Percentiles rank a stretch among this genome's conserved stretches.
Conservation (phyloP, 306 rosid genomes). For the Hylodesmum podocarpum region DNA sequence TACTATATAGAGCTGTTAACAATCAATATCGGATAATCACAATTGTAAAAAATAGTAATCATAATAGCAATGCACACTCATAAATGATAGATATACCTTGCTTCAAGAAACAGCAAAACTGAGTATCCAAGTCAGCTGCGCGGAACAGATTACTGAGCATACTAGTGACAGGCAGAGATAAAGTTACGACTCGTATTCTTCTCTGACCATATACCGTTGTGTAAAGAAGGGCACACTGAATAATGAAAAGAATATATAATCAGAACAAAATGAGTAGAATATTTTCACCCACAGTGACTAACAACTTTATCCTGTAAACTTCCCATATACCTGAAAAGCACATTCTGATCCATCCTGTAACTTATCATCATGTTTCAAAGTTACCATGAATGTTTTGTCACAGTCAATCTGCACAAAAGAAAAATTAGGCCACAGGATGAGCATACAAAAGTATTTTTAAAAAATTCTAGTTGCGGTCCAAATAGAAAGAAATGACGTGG, state of each 20-base stretch:
- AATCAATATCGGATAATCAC: constrained; percentile 13
- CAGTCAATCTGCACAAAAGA: constrained; percentile 80
- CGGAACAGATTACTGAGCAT: constrained; percentile 96
- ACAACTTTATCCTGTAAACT: constrained; percentile 30
- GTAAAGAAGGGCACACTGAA: constrained; percentile 95
- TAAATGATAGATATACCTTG: constrained; percentile 63
- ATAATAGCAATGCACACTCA: neutral
- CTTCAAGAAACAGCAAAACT: constrained; percentile 92
- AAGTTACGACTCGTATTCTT: constrained; percentile 85
- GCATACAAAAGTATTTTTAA: constrained; percentile 2
- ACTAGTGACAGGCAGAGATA: constrained; percentile 93
- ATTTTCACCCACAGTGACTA: neutral
- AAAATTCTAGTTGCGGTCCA: neutral
- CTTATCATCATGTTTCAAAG: constrained; percentile 93
- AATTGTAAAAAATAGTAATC: neutral
- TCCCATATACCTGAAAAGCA: constrained; percentile 78
- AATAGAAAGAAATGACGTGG: neutral
- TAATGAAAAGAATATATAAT: constrained; percentile 20
- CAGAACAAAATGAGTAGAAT: constrained; percentile 26
- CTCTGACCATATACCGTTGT: constrained; percentile 94
- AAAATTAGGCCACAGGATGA: constrained; percentile 8
- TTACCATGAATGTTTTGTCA: constrained; percentile 90
- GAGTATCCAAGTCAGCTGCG: constrained; percentile 96
- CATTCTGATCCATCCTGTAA: constrained; percentile 98
- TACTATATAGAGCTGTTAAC: constrained; percentile 1